phyloP scores from a whole-genome alignment of 768 basidiomycete genomes.

The Boletus rufocinnamomeus region DNA sequence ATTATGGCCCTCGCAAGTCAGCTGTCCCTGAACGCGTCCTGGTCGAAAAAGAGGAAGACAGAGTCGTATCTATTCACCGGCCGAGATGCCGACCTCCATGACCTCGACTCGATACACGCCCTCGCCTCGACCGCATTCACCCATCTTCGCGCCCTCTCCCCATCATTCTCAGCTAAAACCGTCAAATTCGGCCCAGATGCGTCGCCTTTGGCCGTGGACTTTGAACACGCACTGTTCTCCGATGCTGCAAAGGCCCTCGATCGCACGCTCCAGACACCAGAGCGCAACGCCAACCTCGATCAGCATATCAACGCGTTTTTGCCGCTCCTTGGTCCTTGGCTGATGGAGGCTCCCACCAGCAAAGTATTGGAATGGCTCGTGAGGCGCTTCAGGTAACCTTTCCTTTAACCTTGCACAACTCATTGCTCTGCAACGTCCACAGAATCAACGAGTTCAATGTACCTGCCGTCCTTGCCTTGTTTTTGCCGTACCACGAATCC shows the following conservation, averaged over 20 bases:
- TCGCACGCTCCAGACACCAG: conserved; percentile 69
- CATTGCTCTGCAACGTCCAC: not conserved
- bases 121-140: conserved; percentile 78
- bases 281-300: conserved; percentile 67
- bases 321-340: conserved; percentile 71
- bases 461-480: conserved; percentile 70
- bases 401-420: not conserved
- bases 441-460: conserved; percentile 96
- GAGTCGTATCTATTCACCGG: conserved; percentile 90
- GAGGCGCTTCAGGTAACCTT: conserved; percentile 78
- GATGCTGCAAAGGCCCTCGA: conserved; percentile 75
- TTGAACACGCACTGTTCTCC: conserved; percentile 76
- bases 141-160: conserved; percentile 65
- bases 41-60: conserved; percentile 56
- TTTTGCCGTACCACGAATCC: conserved; percentile 94
- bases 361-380: conserved; percentile 96
- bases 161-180: conserved; percentile 40
- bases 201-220: conserved; percentile 37
- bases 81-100: conserved; percentile 79
- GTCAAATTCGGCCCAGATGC: conserved; percentile 19
- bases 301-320: conserved; percentile 61
- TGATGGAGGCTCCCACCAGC: conserved; percentile 78
- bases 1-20: conserved; percentile 81
- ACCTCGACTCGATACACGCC: conserved; percentile 83
- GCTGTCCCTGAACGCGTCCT: conserved; percentile 77